Evolutionary conservation across 176 grass and related monocot species (phyloP).

Genomic region (Pharus latifolius): DNA sequence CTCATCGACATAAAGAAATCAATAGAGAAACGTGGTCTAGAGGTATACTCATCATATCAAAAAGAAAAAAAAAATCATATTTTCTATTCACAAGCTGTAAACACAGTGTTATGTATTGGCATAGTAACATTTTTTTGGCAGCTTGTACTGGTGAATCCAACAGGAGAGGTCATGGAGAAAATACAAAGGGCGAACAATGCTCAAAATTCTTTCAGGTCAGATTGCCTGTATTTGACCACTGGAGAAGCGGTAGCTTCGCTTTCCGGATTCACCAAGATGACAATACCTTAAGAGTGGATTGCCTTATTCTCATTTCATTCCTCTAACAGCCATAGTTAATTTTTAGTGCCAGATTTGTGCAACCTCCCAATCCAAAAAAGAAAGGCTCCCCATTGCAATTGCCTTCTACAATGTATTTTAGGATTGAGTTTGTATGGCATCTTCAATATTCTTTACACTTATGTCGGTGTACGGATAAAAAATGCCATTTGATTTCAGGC

Average conservation of each 20-base stretch:
- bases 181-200: conserved; percentile 67
- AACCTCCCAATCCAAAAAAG: too few relatives aligned
- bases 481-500: too few relatives aligned
- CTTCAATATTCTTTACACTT: not conserved
- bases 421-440: conserved; percentile 8
- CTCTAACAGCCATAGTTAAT: conserved; percentile 1
- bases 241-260: conserved; percentile 66
- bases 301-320: not conserved
- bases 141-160: conserved; percentile 83
- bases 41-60: conserved; percentile 28
- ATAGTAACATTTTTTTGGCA: conserved; percentile 2
- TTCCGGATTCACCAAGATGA: conserved; percentile 51
- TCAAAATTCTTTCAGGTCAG: conserved; percentile 36
- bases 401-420: not conserved
- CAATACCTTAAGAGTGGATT: conserved; percentile 30
- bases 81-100: not conserved
- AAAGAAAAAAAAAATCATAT: not conserved
- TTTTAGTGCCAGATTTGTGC: not conserved
- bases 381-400: not conserved
- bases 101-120: not conserved
- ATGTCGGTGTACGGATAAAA: too few relatives aligned
- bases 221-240: conserved; percentile 71
- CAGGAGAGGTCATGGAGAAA: conserved; percentile 95
- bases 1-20: conserved; percentile 75
- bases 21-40: conserved; percentile 48